Evolutionary conservation across 2,329 filamentous ascomycete species (phyloP).

Genomic region (Xylaria sp.): DNA sequence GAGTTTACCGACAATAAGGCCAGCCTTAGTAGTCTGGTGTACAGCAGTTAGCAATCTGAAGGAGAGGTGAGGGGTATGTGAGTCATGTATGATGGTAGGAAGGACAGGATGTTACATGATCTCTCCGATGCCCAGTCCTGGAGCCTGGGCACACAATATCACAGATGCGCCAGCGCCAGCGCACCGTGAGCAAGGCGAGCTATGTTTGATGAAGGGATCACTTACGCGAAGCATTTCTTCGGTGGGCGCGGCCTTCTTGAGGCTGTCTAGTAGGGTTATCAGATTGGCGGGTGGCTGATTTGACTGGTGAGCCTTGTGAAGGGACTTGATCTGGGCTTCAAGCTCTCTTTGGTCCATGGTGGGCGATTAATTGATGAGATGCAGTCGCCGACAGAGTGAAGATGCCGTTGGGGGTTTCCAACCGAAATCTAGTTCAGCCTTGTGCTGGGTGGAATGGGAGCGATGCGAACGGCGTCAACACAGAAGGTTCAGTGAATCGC

Average conservation of each 20-base stretch:
- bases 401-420: background rate
- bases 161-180: too few species aligned
- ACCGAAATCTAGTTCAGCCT: too few species aligned
- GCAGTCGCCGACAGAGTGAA: background rate
- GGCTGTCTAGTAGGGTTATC: slow-evolving; percentile 71
- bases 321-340: slow-evolving; percentile 72
- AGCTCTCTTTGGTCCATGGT: slow-evolving; percentile 83
- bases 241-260: slow-evolving; percentile 80
- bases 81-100: background rate
- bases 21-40: slow-evolving; percentile 77
- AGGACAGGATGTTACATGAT: background rate
- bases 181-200: background rate
- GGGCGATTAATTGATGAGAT: background rate
- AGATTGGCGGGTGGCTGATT: slow-evolving; percentile 76
- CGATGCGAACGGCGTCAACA: too few species aligned
- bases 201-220: slow-evolving; percentile 26
- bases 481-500: too few species aligned
- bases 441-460: too few species aligned
- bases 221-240: slow-evolving; percentile 85
- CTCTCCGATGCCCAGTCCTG: background rate
- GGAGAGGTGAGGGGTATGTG: background rate
- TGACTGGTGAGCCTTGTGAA: slow-evolving; percentile 76
- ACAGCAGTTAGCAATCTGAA: slow-evolving; percentile 6
- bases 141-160: background rate
- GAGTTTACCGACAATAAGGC: slow-evolving; percentile 83